These are phyloP conservation scores for Helicocarpus griseus DNA, from an alignment of 2,329 filamentous ascomycete genomes.

Conservation along the genomic window DNA sequence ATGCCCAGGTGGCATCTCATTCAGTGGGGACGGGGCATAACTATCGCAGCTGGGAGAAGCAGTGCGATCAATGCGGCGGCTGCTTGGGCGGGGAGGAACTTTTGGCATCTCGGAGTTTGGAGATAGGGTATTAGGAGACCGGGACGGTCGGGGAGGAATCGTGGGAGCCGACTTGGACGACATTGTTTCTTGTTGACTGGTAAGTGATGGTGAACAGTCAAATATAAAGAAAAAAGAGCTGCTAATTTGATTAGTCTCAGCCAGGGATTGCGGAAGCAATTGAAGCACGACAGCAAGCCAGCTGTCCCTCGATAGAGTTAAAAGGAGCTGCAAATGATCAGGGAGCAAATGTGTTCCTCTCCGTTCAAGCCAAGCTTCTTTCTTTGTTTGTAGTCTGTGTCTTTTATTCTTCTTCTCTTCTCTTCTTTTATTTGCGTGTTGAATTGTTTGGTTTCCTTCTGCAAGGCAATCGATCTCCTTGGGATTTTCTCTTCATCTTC, in stretches of 20 bases:
- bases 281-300: background rate
- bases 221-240: background rate
- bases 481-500: background rate
- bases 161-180: slow-evolving; percentile 36
- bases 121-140: slow-evolving; percentile 33
- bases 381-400: background rate
- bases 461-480: background rate
- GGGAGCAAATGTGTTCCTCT: background rate
- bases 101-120: slow-evolving; percentile 50
- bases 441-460: background rate
- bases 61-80: slow-evolving; percentile 60
- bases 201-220: slow-evolving; percentile 28
- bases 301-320: background rate
- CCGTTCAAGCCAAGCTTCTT: background rate
- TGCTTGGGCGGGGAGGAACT: slow-evolving; percentile 66
- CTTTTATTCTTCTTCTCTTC: background rate
- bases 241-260: slow-evolving; percentile 5
- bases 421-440: background rate
- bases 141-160: slow-evolving; percentile 54
- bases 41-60: slow-evolving; percentile 66
- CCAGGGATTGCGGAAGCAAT: background rate
- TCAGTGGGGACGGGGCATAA: slow-evolving; percentile 78
- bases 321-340: background rate
- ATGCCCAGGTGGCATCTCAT: slow-evolving; percentile 49
- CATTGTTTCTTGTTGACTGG: slow-evolving; percentile 15